Conservation (phyloP, 2,329 filamentous ascomycete genomes). For the Fusarium musae region DNA sequence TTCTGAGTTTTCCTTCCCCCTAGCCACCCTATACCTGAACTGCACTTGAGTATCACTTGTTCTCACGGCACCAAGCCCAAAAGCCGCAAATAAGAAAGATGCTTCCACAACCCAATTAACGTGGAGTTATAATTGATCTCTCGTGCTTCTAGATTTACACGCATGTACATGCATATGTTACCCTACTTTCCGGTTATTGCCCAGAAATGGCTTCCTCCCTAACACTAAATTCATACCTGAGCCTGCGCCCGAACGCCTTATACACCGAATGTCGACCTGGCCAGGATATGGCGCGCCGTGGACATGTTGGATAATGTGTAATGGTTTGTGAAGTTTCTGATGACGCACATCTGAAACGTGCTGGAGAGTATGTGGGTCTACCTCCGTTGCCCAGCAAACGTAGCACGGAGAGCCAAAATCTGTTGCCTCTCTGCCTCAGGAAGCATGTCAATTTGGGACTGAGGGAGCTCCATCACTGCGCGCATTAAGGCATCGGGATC, state of each 20-base stretch:
- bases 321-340: background rate
- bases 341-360: background rate
- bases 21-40: constrained; percentile 2
- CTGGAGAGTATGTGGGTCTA: constrained; percentile 19
- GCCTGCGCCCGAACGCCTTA: constrained; percentile 37
- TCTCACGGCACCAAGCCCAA: background rate
- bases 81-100: background rate
- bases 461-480: constrained; percentile 83
- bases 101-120: background rate
- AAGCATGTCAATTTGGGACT: constrained; percentile 81
- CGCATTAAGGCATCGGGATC: constrained; percentile 80
- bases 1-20: background rate
- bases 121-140: background rate
- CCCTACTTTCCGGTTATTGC: background rate
- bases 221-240: constrained; percentile 14
- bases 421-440: constrained; percentile 80
- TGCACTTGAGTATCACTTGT: background rate
- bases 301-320: background rate
- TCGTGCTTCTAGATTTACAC: background rate
- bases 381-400: constrained; percentile 60
- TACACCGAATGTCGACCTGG: constrained; percentile 18
- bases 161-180: background rate
- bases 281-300: constrained; percentile 8
- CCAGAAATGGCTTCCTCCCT: background rate
- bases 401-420: constrained; percentile 79